phyloP scores from a whole-genome alignment of 2,329 filamentous ascomycete species.

The Seiridium cupressi region DNA sequence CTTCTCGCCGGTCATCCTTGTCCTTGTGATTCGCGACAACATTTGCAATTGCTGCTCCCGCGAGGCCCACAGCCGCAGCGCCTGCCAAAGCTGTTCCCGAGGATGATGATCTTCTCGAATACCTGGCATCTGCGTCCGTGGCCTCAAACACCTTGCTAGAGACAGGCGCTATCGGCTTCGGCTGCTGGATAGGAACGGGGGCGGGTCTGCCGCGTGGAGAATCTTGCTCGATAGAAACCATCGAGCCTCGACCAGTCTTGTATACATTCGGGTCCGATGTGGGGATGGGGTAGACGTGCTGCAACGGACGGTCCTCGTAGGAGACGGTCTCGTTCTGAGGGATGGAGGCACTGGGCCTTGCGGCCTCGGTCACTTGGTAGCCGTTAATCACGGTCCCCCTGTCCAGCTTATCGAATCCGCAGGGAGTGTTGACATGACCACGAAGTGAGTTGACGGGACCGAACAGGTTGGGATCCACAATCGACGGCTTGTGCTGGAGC shows the following conservation, averaged over 20 bases:
- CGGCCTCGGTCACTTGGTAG: slow-evolving; percentile 25
- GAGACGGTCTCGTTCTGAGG: slow-evolving; percentile 33
- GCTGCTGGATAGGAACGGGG: slow-evolving; percentile 76
- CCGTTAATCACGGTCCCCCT: slow-evolving; percentile 26
- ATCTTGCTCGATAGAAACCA: slow-evolving; percentile 40
- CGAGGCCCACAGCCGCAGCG: slow-evolving; percentile 45
- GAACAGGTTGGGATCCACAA: slow-evolving; percentile 58
- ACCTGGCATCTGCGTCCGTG: slow-evolving; percentile 34
- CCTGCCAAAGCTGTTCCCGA: slow-evolving; percentile 39
- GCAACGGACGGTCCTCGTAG: slow-evolving; percentile 43
- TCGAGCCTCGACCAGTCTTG: slow-evolving; percentile 53
- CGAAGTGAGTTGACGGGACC: slow-evolving; percentile 61
- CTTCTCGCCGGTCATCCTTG: slow-evolving; percentile 20
- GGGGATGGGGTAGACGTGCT: slow-evolving; percentile 65
- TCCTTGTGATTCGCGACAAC: slow-evolving; percentile 35
- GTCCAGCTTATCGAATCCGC: slow-evolving; percentile 48
- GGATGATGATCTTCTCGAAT: slow-evolving; percentile 32
- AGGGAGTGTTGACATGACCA: slow-evolving; percentile 53
- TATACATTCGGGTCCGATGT: slow-evolving; percentile 64
- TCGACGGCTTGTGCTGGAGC: slow-evolving; percentile 34
- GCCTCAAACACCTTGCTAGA: slow-evolving; percentile 66
- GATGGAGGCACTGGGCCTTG: slow-evolving; percentile 16
- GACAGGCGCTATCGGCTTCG: slow-evolving; percentile 74
- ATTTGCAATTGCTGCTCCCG: slow-evolving; percentile 48
- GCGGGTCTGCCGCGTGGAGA: slow-evolving; percentile 46